Evolutionary conservation across 2,329 filamentous ascomycete genomes (phyloP).

Genomic region (Zasmidium citrigriseum): DNA sequence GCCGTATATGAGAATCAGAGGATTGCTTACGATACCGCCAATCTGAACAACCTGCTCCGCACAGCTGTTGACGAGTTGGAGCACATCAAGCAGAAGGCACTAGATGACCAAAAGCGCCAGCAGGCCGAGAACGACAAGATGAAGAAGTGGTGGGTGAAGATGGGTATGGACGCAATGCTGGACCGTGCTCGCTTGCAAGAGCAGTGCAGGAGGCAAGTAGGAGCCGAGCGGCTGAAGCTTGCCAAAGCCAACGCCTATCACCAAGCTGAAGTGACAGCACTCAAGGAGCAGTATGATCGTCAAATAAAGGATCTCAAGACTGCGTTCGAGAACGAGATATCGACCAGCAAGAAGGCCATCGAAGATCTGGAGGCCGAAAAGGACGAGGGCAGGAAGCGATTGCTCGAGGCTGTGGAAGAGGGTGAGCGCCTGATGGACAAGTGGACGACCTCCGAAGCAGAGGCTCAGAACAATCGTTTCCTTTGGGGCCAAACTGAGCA

Average conservation of each 20-base stretch:
- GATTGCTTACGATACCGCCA: background rate
- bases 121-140: background rate
- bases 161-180: background rate
- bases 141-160: background rate
- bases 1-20: background rate
- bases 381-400: background rate
- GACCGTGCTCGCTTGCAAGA: background rate
- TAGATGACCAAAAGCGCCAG: too few species aligned
- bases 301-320: background rate
- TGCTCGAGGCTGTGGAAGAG: too few species aligned
- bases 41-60: background rate
- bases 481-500: constrained; percentile 13
- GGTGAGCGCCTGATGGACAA: too few species aligned
- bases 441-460: background rate
- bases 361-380: background rate
- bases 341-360: background rate
- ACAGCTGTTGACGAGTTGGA: background rate
- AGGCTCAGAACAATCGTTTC: background rate
- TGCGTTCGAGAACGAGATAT: too few species aligned
- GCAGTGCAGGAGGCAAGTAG: background rate
- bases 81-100: background rate
- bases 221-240: background rate
- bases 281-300: background rate
- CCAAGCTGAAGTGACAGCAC: background rate
- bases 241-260: background rate